Percentiles rank a stretch among this genome's conserved stretches.
These are phyloP conservation scores for Capsicum baccatum DNA, from an alignment of 257 asterid genomes.

Conservation along the genomic window DNA sequence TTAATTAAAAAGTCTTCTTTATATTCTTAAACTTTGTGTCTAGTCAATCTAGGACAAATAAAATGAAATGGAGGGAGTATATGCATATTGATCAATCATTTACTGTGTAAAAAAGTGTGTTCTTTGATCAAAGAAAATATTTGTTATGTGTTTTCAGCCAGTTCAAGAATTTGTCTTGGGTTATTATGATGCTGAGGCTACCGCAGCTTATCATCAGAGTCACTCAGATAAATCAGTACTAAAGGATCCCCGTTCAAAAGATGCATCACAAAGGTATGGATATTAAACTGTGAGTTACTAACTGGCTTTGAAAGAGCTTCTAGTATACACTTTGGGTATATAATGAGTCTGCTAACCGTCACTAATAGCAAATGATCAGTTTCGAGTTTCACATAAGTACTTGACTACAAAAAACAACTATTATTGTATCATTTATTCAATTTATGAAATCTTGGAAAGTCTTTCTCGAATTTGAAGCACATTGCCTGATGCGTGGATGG, in stretches of 20 bases:
- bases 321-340: neutral
- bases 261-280: conserved; percentile 93
- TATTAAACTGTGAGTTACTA: conserved; percentile 26
- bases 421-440: neutral
- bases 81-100: neutral
- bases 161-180: conserved; percentile 97
- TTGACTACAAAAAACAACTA: neutral
- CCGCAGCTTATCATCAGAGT: conserved; percentile 74
- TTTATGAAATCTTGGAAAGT: neutral
- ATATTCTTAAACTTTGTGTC: neutral
- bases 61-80: neutral
- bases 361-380: neutral
- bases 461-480: conserved; percentile 24
- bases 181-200: conserved; percentile 79
- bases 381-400: conserved; percentile 1
- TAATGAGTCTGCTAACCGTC: neutral
- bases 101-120: neutral
- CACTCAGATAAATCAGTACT: conserved; percentile 76
- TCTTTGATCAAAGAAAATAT: neutral
- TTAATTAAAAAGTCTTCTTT: neutral
- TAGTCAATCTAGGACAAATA: neutral
- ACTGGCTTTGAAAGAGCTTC: conserved; percentile 6
- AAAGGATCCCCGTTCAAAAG: conserved; percentile 97
- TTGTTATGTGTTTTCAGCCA: conserved; percentile 43
- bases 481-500: neutral